Evolutionary conservation across 768 basidiomycete genomes (phyloP), one percentile per base, ranked within the genome.

Genomic region (Rhizopogon vulgaris): DNA sequence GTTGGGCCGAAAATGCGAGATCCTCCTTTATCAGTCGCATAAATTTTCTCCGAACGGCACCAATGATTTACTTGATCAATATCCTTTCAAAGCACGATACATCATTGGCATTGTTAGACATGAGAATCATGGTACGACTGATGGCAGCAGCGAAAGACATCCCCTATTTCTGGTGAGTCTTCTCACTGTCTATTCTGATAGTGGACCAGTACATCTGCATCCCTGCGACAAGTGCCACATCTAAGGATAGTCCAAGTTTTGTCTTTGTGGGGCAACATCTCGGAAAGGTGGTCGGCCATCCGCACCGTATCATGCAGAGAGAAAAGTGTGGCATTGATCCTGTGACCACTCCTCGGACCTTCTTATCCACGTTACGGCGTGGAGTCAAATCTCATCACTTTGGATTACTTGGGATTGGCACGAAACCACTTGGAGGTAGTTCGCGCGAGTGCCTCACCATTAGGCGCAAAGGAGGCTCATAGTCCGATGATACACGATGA

Each of bases 171-270:
- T 50, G 54, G 52, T n/a, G 30, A 9, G 25, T 28, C 10, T 62
- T 69, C 67, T 51, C 67, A 67, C 55, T 53, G 54, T 6, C 55
- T 57, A 63, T 59, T 60, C 64, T 63, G 43, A 46, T 36, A 45
- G 41, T 11, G 25, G 4, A 3, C 22, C 49, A 51, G 38, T 18
- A 7, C n/a, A 32, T 53, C 39, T 9, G 18, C n/a, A 39, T 53
- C 39, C 30, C 46, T 47, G 54, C 25, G 34, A 24, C 45, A 42
- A 22, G 24, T 39, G 41, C 41, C 41, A 34, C 14, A 38, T 42
- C 47, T 37, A 49, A 50, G 28, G 6, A 11, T 14, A 11, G 32
- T 17, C 22, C 5, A 24, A 18, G 22, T 47, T 43, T 42, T 52
- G 40, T 43, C 37, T 47, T 45, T 55, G 56, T 52, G 38, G 43